Base-by-base conservation (phyloP, 2,329 filamentous ascomycete species). In the Aspergillus fructus region DNA sequence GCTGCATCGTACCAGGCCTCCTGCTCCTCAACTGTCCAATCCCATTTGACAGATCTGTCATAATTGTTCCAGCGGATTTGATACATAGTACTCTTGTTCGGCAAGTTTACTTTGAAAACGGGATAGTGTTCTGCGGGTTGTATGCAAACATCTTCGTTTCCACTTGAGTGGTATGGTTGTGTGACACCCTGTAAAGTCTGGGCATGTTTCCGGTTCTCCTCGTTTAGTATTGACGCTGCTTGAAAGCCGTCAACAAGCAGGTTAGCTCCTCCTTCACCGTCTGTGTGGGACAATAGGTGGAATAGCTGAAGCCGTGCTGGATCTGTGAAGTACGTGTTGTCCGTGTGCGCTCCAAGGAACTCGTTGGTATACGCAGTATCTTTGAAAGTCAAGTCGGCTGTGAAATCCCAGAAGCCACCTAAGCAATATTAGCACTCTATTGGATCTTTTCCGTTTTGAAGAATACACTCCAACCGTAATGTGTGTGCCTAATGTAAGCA, bases 241-340 rank as follows among this genome's bases (percentile, higher is more conserved):
- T 85, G 77, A 72, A 96, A 96, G 0, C 90, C 93, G 71, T 99
- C 94, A 0, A 96, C 89, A 1, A 99, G 85, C 0, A 96, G 79
- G 0, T 89, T 93, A 52, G 86, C 81, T 5, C 94, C 94, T 9
- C 93, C 94, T 11, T 64, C 56, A 9, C 78, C 58, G 64, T 74
- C 56, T 7, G 86, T 88, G 72, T 96, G 91, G 0, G 90, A 94
- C 27, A 97, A 83, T 47, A 97, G 80, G 70, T 99, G 94, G 74
- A 99, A 96, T 24, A 94, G 87, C 73, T 99, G 94, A 34, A 99
- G 82, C 9, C 93, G 91, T 2, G 90, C 88, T 0, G 94, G 93
- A 62, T 97, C 93, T 21, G 86, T 92, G 76, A 97, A 97, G 75
- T 99, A 97, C 1, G 93, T 96, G 6, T 86, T 97, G 76, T 99